Percentiles rank a stretch among this genome's conserved stretches.
Evolutionary conservation across 345 rosid species (phyloP).

Genomic region (Syzygium aqueum): DNA sequence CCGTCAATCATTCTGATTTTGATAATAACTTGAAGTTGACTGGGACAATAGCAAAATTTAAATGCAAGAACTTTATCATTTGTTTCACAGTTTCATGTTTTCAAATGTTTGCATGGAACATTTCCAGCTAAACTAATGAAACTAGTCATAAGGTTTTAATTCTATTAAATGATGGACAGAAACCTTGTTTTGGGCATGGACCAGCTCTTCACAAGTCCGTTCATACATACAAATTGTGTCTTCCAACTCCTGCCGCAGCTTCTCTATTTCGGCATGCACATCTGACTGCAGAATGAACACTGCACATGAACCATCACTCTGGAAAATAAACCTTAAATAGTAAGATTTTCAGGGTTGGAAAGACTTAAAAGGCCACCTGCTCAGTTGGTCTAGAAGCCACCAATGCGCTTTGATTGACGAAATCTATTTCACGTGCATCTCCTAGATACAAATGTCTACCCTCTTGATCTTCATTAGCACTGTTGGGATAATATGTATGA

Average conservation of each 20-base stretch:
- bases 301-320: neutral
- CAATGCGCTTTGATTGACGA: neutral
- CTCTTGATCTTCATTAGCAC: constrained; percentile 2
- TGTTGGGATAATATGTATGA: neutral
- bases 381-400: constrained; percentile 12
- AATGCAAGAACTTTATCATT: neutral
- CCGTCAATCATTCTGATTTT: neutral
- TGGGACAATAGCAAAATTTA: neutral
- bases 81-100: neutral
- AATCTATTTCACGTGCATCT: constrained; percentile 4
- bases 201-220: constrained; percentile 64
- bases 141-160: neutral
- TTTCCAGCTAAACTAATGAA: no score
- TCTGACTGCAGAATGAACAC: constrained; percentile 27
- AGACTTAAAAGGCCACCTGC: constrained; percentile 18
- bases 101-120: neutral
- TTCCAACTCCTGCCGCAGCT: constrained; percentile 53
- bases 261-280: constrained; percentile 52
- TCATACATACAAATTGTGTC: constrained; percentile 55
- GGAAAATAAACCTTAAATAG: neutral
- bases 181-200: constrained; percentile 69
- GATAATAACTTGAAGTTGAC: neutral
- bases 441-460: neutral
- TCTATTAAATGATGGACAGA: neutral
- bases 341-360: neutral